Percentiles rank a stretch among this genome's conserved stretches.
Evolutionary conservation across 1,139 yeast genomes (phyloP).

Genomic region (Zygoascus sp.): DNA sequence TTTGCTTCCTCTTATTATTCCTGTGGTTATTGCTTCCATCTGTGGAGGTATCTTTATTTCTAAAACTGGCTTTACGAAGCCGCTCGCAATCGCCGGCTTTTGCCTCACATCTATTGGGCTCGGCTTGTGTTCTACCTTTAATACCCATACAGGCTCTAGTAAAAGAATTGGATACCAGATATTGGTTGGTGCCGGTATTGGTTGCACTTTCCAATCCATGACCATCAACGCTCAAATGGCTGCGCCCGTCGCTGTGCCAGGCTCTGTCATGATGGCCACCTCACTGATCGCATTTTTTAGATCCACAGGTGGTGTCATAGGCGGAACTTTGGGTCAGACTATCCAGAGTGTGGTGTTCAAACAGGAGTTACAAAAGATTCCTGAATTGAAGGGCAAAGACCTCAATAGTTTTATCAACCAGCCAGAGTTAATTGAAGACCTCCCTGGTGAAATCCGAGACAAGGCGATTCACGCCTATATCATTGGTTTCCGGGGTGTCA

Average conservation of each 20-base stretch:
- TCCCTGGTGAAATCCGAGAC: constrained; percentile 16
- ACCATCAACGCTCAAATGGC: constrained; percentile 28
- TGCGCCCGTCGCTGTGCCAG: constrained; percentile 47
- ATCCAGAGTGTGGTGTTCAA: constrained; percentile 37
- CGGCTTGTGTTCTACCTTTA: constrained; percentile 44
- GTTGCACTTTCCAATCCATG: background rate
- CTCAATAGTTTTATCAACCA: constrained; percentile 19
- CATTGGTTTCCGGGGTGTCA: constrained; percentile 23
- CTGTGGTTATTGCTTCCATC: constrained; percentile 47
- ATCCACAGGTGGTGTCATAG: constrained; percentile 48
- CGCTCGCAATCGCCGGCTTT: no score
- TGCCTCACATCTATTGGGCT: no score
- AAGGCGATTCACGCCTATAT: constrained; percentile 24
- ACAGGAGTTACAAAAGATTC: constrained; percentile 4
- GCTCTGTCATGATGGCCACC: constrained; percentile 48
- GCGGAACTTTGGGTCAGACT: constrained; percentile 46
- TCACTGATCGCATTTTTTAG: constrained; percentile 46
- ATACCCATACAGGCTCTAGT: constrained; percentile 38
- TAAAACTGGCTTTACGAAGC: no score
- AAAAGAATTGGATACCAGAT: constrained; percentile 51
- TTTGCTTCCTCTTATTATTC: constrained; percentile 49
- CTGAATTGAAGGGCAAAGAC: constrained; percentile 9
- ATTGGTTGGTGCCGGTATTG: constrained; percentile 26
- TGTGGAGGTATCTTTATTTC: constrained; percentile 45
- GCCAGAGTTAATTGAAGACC: constrained; percentile 20